Conservation (phyloP, 208 protist genomes). For the Leishmania turanica region DNA sequence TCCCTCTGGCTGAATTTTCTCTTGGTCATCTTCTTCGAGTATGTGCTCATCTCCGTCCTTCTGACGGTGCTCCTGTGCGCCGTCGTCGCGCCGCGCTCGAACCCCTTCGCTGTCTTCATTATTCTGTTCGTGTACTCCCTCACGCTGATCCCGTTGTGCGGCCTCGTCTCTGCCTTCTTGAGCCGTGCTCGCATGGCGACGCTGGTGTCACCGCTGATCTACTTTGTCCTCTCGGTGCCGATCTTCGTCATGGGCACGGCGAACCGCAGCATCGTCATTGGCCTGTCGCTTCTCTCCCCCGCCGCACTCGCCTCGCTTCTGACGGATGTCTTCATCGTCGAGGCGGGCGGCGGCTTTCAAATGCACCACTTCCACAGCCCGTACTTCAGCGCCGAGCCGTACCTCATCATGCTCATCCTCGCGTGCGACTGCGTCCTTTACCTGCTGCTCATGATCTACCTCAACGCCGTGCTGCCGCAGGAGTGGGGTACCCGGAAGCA, state of each 20-base stretch:
- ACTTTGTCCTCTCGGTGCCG: slow-evolving; percentile 38
- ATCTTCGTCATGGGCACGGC: slow-evolving; percentile 40
- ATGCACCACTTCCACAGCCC: slow-evolving; percentile 29
- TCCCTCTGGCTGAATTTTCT: slow-evolving; percentile 61
- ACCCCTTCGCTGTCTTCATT: slow-evolving; percentile 54
- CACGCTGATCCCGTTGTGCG: slow-evolving; percentile 50
- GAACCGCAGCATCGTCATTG: slow-evolving; percentile 8
- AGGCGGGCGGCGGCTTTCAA: slow-evolving; percentile 44
- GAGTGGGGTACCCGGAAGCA: slow-evolving; percentile 55
- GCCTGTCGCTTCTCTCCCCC: slow-evolving; percentile 57
- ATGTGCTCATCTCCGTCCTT: slow-evolving; percentile 44
- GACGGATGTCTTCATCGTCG: slow-evolving; percentile 28
- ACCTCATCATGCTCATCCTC: slow-evolving; percentile 30
- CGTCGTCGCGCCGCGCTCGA: slow-evolving; percentile 43
- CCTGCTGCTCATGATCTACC: slow-evolving; percentile 57
- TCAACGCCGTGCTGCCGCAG: slow-evolving; percentile 69
- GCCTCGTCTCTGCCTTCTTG: slow-evolving; percentile 66
- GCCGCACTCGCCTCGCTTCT: slow-evolving; percentile 44
- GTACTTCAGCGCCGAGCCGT: slow-evolving; percentile 27
- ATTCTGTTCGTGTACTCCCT: slow-evolving; percentile 59
- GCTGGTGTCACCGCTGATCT: slow-evolving; percentile 68
- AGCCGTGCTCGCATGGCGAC: slow-evolving; percentile 59
- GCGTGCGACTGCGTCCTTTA: slow-evolving; percentile 48
- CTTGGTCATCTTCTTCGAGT: slow-evolving; percentile 59
- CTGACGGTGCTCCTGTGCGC: slow-evolving; percentile 56